Evolutionary conservation across 345 rosid species (phyloP), one percentile per base, ranked within the genome.

Genomic region (Clarkia xantiana): DNA sequence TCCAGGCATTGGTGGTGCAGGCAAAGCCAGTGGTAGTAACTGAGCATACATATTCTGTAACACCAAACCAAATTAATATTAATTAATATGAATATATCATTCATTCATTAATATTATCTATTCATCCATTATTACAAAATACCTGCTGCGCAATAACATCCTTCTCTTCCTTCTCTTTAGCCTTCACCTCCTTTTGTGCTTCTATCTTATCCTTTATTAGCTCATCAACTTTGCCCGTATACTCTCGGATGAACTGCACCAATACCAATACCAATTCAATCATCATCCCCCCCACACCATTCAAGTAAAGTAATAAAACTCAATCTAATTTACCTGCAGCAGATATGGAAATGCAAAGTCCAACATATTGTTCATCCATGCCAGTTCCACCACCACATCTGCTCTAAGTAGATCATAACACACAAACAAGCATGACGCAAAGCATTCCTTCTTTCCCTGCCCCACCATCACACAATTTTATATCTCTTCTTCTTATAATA

Each of bases 1-100:
- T 10, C 94, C 94, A 0, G 94, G 90, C 81, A 83, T 75, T 1
- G 94, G 91, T 1, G 96, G 96, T 34, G 96, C 91, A 22, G 96
- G 96, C 68, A 84, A 68, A 43, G 91, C 88, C 25, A 76, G 86
- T 23, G 96, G 96, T 61, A 87, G 62, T 60, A 87, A 63, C 52
- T 87, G 96, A 4, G 96, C 94, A 58, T 87, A 84, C 96, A 87
- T 87, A 61, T 84, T 84, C 96, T 87, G 80, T 62, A 48, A n/a
- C n/a, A 14, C 46, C 11, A 29, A 54, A 17, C n/a, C n/a, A 25
- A n/a, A n/a, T n/a, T n/a, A n/a, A n/a, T n/a, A n/a, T n/a, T n/a
- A n/a, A n/a, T n/a, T n/a, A n/a, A n/a, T n/a, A n/a, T n/a, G n/a
- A n/a, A n/a, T n/a, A n/a, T n/a, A n/a, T n/a, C n/a, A n/a, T n/a